Percentiles rank a stretch among this genome's conserved stretches.
These are phyloP conservation scores for Teratosphaeria pseudoeucalypti DNA, from an alignment of 2,329 filamentous ascomycete genomes.

Conservation along the genomic window DNA sequence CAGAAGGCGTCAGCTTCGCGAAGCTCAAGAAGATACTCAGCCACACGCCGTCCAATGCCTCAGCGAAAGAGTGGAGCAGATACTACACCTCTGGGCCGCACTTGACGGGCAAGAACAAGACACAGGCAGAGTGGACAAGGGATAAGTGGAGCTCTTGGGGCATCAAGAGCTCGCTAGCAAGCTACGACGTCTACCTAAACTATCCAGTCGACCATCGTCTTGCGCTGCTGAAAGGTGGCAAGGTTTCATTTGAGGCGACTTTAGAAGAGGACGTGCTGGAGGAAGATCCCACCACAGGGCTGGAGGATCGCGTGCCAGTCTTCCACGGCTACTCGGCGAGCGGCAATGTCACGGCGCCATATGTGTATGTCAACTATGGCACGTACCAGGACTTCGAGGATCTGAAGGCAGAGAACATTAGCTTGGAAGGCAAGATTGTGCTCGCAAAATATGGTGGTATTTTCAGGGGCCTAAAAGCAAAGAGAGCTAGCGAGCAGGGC, in stretches of 20 bases:
- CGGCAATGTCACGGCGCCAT: conserved; percentile 80
- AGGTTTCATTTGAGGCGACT: conserved; percentile 43
- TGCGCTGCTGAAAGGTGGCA: conserved; percentile 31
- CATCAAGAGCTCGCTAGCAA: conserved; percentile 35
- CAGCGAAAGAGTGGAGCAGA: conserved; percentile 39
- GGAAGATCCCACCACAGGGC: conserved; percentile 67
- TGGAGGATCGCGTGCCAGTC: conserved; percentile 65
- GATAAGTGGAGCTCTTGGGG: conserved; percentile 41
- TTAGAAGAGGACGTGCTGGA: conserved; percentile 76
- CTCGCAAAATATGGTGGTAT: conserved; percentile 75
- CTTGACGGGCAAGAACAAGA: conserved; percentile 42
- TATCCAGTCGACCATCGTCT: conserved; percentile 40
- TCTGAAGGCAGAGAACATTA: conserved; percentile 62
- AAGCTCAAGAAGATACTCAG: conserved; percentile 46
- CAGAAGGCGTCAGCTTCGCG: conserved; percentile 41
- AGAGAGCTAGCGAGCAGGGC: conserved; percentile 80
- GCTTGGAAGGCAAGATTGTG: conserved; percentile 74
- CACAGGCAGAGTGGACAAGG: conserved; percentile 42
- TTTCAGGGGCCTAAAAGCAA: conserved; percentile 86
- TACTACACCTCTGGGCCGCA: conserved; percentile 44
- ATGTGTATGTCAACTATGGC: conserved; percentile 86
- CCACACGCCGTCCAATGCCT: conserved; percentile 43
- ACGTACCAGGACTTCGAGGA: conserved; percentile 80
- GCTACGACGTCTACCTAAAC: conserved; percentile 43
- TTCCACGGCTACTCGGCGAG: conserved; percentile 93